Percentiles rank a stretch among this genome's conserved stretches.
These are phyloP conservation scores for Pelomyxa schiedti DNA, from an alignment of 78 protist species.

Conservation along the genomic window DNA sequence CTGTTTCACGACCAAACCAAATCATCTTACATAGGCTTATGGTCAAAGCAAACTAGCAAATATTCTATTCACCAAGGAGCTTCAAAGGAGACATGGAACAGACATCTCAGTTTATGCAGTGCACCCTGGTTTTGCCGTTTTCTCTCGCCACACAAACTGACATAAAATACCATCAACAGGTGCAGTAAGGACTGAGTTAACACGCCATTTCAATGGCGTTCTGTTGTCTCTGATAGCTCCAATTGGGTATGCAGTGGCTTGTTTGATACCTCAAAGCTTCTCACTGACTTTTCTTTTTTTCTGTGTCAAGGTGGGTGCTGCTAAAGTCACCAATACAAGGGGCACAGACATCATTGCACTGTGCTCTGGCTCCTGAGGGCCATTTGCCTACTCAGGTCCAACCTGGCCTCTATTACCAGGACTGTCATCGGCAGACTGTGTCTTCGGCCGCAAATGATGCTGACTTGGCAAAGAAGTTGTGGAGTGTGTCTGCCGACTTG, in stretches of 20 bases:
- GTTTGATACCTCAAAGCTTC: background rate
- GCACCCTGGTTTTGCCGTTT: too few relatives aligned
- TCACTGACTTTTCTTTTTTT: background rate
- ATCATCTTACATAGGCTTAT: background rate
- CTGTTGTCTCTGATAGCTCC: background rate
- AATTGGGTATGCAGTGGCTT: background rate
- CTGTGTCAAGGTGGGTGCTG: background rate
- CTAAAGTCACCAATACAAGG: background rate
- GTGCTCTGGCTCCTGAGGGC: background rate
- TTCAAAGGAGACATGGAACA: background rate
- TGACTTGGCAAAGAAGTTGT: background rate
- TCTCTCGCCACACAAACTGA: too few relatives aligned
- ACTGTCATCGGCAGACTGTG: background rate
- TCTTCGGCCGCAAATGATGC: background rate
- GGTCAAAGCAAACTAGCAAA: slow-evolving; percentile 17
- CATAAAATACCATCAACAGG: too few relatives aligned
- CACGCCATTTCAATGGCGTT: background rate
- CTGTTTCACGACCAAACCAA: too few relatives aligned
- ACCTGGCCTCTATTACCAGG: background rate
- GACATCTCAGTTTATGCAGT: background rate
- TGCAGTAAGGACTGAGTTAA: background rate
- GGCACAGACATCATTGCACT: background rate
- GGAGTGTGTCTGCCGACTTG: too few relatives aligned
- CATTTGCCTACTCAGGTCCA: too few relatives aligned
- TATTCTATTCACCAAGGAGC: slow-evolving; percentile 22